Evolutionary conservation across 2,329 filamentous ascomycete genomes (phyloP).

Genomic region (Thyridium curvatum): DNA sequence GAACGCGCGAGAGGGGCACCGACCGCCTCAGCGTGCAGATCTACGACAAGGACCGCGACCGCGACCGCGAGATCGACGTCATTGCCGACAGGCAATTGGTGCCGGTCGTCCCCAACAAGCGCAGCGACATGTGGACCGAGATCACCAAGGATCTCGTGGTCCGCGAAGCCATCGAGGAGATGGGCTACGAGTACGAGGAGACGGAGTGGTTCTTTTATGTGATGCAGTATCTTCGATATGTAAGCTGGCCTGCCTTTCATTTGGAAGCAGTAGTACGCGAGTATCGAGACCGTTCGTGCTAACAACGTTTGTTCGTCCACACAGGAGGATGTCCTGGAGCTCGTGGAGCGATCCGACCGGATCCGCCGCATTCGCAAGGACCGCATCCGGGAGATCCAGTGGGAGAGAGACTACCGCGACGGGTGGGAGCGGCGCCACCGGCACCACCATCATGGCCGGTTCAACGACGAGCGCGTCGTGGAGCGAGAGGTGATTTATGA

Average conservation of each 20-base stretch:
- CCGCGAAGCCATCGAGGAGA: slow-evolving; percentile 76
- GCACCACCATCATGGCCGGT: slow-evolving; percentile 26
- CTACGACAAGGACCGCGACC: slow-evolving; percentile 30
- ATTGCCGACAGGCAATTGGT: slow-evolving; percentile 40
- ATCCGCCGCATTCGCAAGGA: slow-evolving; percentile 61
- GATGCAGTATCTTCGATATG: slow-evolving; percentile 82
- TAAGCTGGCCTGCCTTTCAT: slow-evolving; percentile 44
- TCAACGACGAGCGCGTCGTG: slow-evolving; percentile 58
- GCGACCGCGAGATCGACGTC: slow-evolving; percentile 43
- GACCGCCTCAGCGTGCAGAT: slow-evolving; percentile 40
- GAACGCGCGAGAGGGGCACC: slow-evolving; percentile 12
- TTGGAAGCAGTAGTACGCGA: too few relatives aligned
- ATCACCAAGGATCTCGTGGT: slow-evolving; percentile 89
- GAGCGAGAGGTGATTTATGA: slow-evolving; percentile 67
- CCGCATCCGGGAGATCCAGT: slow-evolving; percentile 47
- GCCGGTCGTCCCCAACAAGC: slow-evolving; percentile 31
- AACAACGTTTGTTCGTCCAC: too few relatives aligned
- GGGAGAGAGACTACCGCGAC: slow-evolving; percentile 51
- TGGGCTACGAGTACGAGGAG: slow-evolving; percentile 87
- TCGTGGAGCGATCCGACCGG: slow-evolving; percentile 76
- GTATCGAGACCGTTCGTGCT: too few relatives aligned
- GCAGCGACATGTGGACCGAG: slow-evolving; percentile 85
- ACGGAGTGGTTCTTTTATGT: slow-evolving; percentile 87
- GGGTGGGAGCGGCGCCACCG: slow-evolving; percentile 38
- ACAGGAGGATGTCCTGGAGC: slow-evolving; percentile 81